Conservation (phyloP, 2,329 filamentous ascomycete genomes). For the Talaromyces amestolkiae region DNA sequence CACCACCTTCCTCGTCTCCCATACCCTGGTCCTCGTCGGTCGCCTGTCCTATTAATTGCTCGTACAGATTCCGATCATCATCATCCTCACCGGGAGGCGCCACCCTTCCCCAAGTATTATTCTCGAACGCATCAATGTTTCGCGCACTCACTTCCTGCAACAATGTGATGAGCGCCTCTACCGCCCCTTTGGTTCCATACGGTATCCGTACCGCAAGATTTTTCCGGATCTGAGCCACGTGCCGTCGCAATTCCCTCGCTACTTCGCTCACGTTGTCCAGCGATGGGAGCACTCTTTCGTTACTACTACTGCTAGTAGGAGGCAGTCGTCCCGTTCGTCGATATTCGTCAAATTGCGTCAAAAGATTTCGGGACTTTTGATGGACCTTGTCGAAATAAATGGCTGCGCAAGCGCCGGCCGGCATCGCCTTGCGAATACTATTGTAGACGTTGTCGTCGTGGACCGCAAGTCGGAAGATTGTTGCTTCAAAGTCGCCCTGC, state of each 20-base stretch:
- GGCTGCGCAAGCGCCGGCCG: constrained; percentile 40
- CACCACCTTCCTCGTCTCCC: background rate
- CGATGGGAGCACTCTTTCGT: constrained; percentile 18
- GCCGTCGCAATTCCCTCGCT: constrained; percentile 31
- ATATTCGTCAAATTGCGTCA: constrained; percentile 42
- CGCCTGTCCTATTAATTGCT: constrained; percentile 38
- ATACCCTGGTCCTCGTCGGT: constrained; percentile 20
- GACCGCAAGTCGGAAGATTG: constrained; percentile 45
- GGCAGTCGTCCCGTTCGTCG: constrained; percentile 33
- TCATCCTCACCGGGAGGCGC: constrained; percentile 38
- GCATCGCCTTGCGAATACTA: constrained; percentile 44
- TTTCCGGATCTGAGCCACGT: constrained; percentile 31
- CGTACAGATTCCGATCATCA: constrained; percentile 44
- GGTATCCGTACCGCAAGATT: constrained; percentile 37
- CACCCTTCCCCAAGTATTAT: constrained; percentile 34
- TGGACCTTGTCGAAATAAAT: constrained; percentile 47
- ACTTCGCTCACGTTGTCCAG: constrained; percentile 31
- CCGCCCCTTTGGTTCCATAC: constrained; percentile 38
- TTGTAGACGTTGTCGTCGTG: constrained; percentile 44
- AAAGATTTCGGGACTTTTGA: constrained; percentile 33
- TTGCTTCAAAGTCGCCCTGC: constrained; percentile 45
- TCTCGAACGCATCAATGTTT: constrained; percentile 41
- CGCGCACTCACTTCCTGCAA: constrained; percentile 38
- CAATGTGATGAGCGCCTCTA: constrained; percentile 38
- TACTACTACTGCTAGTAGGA: constrained; percentile 14